Evolutionary conservation across 768 basidiomycete genomes (phyloP).

Genomic region (Psilocybe tampanensis): DNA sequence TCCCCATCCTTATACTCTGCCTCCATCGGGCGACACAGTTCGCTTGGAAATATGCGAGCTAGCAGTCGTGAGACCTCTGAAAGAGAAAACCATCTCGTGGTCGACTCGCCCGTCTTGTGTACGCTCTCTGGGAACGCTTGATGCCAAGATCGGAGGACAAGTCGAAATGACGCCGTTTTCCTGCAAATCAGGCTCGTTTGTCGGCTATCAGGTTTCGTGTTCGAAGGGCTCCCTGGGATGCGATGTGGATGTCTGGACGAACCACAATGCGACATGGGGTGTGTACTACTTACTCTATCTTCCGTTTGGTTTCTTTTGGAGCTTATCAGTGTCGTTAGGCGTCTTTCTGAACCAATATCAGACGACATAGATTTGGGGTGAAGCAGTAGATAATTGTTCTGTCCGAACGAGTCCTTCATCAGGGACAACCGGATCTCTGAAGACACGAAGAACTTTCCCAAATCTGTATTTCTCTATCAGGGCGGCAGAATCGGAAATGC

Average conservation of each 20-base stretch:
- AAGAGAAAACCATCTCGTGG: constrained; percentile 24
- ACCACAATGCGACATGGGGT: constrained; percentile 33
- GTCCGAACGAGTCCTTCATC: not conserved
- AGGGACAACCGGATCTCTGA: not conserved
- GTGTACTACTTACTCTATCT: too few relatives aligned
- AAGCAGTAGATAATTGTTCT: too few relatives aligned
- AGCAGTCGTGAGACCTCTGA: constrained; percentile 23
- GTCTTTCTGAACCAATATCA: constrained; percentile 29
- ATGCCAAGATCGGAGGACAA: constrained; percentile 27
- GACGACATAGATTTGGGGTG: constrained; percentile 17
- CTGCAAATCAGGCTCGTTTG: constrained; percentile 28
- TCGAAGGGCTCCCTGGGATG: constrained; percentile 20
- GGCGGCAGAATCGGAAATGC: not conserved
- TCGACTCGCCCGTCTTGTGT: constrained; percentile 23
- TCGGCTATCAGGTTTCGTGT: constrained; percentile 29
- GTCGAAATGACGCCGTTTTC: constrained; percentile 21
- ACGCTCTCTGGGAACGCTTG: constrained; percentile 16
- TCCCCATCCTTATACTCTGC: constrained; percentile 25
- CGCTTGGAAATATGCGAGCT: constrained; percentile 27
- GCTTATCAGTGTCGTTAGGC: constrained; percentile 14
- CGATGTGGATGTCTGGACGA: constrained; percentile 30
- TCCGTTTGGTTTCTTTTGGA: not conserved
- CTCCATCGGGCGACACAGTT: constrained; percentile 15
- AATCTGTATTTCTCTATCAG: not conserved
- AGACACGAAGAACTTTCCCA: not conserved